Percentiles rank a stretch among this genome's conserved stretches.
These are phyloP conservation scores for Heimioporus sp. DNA, from an alignment of 768 basidiomycete species.

Conservation along the genomic window DNA sequence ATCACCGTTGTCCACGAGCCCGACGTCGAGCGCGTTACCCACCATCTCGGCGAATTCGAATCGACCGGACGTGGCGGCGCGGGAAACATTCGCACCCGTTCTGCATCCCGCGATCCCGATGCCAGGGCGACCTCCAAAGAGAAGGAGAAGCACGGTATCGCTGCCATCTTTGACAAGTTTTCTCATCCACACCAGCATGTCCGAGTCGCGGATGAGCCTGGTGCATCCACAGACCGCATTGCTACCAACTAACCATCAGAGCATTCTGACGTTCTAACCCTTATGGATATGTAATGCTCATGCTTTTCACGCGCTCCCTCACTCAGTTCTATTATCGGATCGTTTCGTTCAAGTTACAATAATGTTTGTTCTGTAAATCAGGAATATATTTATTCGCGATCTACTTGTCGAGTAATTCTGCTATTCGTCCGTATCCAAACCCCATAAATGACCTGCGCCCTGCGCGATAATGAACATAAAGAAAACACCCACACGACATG, in stretches of 20 bases:
- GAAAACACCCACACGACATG: slow-evolving; percentile 5
- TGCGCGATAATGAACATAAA: slow-evolving; percentile 14
- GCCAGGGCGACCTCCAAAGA: slow-evolving; percentile 26
- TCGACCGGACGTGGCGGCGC: slow-evolving; percentile 58
- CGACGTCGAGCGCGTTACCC: slow-evolving; percentile 32
- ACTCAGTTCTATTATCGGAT: background rate
- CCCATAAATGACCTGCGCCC: slow-evolving; percentile 6
- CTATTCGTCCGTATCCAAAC: background rate
- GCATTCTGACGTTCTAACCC: background rate
- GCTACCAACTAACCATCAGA: no score
- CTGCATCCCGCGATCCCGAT: slow-evolving; percentile 29
- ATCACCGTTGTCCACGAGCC: slow-evolving; percentile 41
- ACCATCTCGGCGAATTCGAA: slow-evolving; percentile 31
- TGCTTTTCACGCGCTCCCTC: background rate
- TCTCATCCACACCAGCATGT: slow-evolving; percentile 18
- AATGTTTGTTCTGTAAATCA: background rate
- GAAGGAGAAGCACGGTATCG: slow-evolving; percentile 31
- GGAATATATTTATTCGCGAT: background rate
- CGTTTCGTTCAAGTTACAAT: background rate
- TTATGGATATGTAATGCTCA: background rate
- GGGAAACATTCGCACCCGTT: slow-evolving; percentile 56
- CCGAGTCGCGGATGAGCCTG: background rate
- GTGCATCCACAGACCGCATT: background rate
- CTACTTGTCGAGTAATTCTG: background rate
- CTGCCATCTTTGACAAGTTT: slow-evolving; percentile 30